These are phyloP conservation scores for Xerocomus minutiporus DNA, from an alignment of 1,284 basidiomycete genomes.

Conservation along the genomic window DNA sequence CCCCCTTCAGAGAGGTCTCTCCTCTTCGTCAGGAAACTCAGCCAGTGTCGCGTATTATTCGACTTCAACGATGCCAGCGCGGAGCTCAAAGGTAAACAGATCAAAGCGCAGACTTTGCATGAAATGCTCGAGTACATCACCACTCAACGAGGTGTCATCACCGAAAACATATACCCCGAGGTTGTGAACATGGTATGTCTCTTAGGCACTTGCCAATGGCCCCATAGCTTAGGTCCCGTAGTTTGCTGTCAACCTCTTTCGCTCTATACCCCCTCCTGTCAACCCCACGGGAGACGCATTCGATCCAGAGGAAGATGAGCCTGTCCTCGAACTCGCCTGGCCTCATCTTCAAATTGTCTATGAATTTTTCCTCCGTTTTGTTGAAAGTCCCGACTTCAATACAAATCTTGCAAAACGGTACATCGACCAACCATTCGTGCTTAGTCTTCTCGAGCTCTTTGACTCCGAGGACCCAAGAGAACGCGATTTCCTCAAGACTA, in stretches of 20 bases:
- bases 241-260: constrained; percentile 98
- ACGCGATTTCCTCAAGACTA: constrained; percentile 99
- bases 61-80: constrained; percentile 98
- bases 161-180: constrained; percentile 97
- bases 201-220: constrained; percentile 8
- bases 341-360: constrained; percentile 99
- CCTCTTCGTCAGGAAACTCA: constrained; percentile 92
- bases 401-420: constrained; percentile 97
- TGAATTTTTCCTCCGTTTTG: constrained; percentile 99
- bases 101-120: constrained; percentile 96
- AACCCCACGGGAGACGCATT: constrained; percentile 98
- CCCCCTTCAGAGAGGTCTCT: constrained; percentile 84
- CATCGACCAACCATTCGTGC: constrained; percentile 95
- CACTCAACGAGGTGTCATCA: constrained; percentile 93
- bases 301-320: constrained; percentile 99
- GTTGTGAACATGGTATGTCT: constrained; percentile 90
- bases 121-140: constrained; percentile 99
- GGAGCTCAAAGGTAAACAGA: constrained; percentile 96
- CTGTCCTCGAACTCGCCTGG: constrained; percentile 98
- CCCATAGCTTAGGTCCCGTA: constrained; percentile 33
- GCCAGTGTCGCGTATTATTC: constrained; percentile 95
- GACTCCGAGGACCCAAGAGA: constrained; percentile 99
- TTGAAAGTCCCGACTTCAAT: constrained; percentile 98
- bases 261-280: constrained; percentile 98
- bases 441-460: constrained; percentile 96